Evolutionary conservation across 805 yeast species (phyloP), one percentile per base, ranked within the genome.

Genomic region (Yamadazyma phyllophila): DNA sequence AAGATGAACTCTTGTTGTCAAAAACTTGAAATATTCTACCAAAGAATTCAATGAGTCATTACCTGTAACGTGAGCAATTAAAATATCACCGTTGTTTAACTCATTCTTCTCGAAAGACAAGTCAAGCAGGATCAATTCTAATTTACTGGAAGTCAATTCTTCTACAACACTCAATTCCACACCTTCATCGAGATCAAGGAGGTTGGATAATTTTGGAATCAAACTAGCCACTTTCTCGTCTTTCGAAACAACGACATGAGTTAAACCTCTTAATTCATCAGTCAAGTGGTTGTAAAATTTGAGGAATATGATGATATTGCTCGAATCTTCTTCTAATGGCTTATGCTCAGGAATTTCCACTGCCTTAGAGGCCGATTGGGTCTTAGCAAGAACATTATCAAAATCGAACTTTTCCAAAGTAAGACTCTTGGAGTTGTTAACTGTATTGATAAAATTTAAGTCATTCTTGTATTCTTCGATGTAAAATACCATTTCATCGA

Each of bases 41-140:
- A 39, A 30, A 17, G 43, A 41, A 14, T 46, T 36, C 13, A 7
- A 12, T 3, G 39, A 15, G 12, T 58, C 53, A 2, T 56, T 32
- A 1, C 61, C 51, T 44, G 34, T 17, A 3, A 26, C 17, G 10
- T 69, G 71, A 10, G 68, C 60, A 7, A 65, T 64, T 24, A 87
- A 59, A 12, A 87, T 83, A 58, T 87, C 95, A 55, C 95, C 95
- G 46, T 74, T 77, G 5, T 73, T 70, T 14, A 86, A 58, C 53
- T 87, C 94, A 32, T 75, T 66, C 47, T 78, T 75, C 51, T 75
- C 78, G 56, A 79, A 78, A 1, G 81, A 69, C 29, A 55, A 54
- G n/a, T 52, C 47, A 7, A 60, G 56, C 37, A 64, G 73, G 34
- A 83, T 48, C 10, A 57, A 56, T 17, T 80, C 81, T 32, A 83